A percentile compares a stretch with the other conserved stretches of the same genome.
These are phyloP conservation scores for Globisporangium iwayamae DNA, from an alignment of 352 stramenopile genomes.

Conservation along the genomic window DNA sequence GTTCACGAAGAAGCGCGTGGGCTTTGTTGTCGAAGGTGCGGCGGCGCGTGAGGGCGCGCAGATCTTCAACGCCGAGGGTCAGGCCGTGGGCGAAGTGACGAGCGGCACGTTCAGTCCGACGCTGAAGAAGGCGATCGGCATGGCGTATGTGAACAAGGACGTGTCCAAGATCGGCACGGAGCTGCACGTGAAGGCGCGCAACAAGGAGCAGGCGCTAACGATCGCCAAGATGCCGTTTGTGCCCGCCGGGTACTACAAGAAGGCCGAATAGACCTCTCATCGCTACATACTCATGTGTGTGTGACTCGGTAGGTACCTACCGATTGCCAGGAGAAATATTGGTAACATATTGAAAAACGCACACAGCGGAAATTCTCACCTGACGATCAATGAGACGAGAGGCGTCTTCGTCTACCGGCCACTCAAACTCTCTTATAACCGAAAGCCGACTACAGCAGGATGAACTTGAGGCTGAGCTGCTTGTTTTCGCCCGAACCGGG, in stretches of 20 bases:
- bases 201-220: slow-evolving; percentile 91
- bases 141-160: slow-evolving; percentile 96
- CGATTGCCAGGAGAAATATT: not conserved
- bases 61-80: slow-evolving; percentile 86
- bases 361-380: not conserved
- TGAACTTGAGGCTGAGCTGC: slow-evolving; percentile 71
- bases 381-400: not conserved
- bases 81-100: slow-evolving; percentile 92
- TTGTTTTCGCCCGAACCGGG: slow-evolving; percentile 42
- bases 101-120: slow-evolving; percentile 96
- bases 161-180: slow-evolving; percentile 91
- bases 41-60: slow-evolving; percentile 91
- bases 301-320: not conserved
- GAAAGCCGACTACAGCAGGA: slow-evolving; percentile 38
- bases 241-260: slow-evolving; percentile 94
- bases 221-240: slow-evolving; percentile 99
- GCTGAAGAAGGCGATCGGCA: slow-evolving; percentile 96
- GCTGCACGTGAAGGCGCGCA: slow-evolving; percentile 93
- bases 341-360: slow-evolving; percentile 5
- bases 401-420: not conserved
- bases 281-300: no score
- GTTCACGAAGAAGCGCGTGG: slow-evolving; percentile 91
- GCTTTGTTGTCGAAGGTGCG: slow-evolving; percentile 94
- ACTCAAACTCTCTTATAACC: slow-evolving; percentile 2
- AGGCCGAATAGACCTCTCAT: slow-evolving; percentile 33